Conservation (phyloP, 805 yeast species). For the Schwanniomyces pseudopolymorphus region DNA sequence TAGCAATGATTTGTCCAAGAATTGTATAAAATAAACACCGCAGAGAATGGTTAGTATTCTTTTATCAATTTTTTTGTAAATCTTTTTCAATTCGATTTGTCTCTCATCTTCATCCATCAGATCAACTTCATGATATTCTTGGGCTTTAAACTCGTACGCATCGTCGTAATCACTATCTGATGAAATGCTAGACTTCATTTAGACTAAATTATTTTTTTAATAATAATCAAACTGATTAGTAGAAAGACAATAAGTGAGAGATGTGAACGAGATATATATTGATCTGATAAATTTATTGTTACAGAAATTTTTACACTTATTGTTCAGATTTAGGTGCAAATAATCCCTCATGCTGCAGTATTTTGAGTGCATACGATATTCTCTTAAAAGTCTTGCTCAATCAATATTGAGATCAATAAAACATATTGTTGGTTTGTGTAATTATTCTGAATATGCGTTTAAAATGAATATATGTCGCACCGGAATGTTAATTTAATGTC, state of each 20-base stretch:
- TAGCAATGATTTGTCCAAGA: constrained; percentile 56
- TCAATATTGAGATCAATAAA: too few relatives aligned
- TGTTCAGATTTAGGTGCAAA: not conserved
- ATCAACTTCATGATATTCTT: not conserved
- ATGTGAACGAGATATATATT: not conserved
- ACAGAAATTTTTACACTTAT: not conserved
- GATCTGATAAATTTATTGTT: not conserved
- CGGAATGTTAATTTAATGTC: not conserved
- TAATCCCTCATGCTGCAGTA: constrained; percentile 1
- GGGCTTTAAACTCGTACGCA: not conserved
- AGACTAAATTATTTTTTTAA: not conserved
- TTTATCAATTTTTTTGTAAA: constrained; percentile 43
- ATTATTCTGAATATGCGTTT: not conserved
- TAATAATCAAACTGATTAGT: too few relatives aligned
- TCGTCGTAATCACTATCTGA: not conserved
- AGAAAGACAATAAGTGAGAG: not conserved
- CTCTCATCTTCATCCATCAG: constrained; percentile 1
- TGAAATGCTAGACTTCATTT: not conserved
- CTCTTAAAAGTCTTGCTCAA: not conserved
- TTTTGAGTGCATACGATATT: constrained; percentile 1
- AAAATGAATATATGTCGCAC: not conserved
- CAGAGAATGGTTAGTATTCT: constrained; percentile 51
- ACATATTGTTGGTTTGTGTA: not conserved
- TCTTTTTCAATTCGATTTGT: constrained; percentile 3
- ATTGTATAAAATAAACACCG: constrained; percentile 54